Evolutionary conservation across 495 filamentous ascomycete genomes (phyloP), one percentile per base, ranked within the genome.

Genomic region (Chlorociboria aeruginascens): DNA sequence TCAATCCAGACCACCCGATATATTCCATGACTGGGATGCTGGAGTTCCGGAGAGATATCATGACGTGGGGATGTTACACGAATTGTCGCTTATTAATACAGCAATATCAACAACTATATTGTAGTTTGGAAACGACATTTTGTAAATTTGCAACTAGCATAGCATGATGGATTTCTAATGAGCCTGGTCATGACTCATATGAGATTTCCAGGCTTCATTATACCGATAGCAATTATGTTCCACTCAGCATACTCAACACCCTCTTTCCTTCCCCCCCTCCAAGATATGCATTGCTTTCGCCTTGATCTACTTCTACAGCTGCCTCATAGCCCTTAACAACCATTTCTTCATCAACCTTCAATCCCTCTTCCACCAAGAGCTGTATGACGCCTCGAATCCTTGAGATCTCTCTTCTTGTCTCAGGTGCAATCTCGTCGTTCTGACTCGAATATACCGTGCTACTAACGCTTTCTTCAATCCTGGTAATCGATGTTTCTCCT

Each of bases 311-410:
- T 66, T 89, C 81, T 10, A 89, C 63, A 14, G 79, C 80, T 48
- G 80, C 84, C 32, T 86, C 78, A 61, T 98, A 97, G 3, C 82
- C 86, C 46, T 67, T 76, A 57, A 77, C 82, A 11, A 97, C 81
- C 63, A 86, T 88, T 25, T 93, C 89, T 67, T 97, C 90, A 61
- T 97, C 93, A 32, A 98, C 89, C 28, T 81, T 73, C 17, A 88
- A 65, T 2, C 86, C 83, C n/a, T 78, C 71, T 61, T 88, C 83
- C 10, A 92, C 82, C 50, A 98, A 64, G 8, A 85, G 81, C 43
- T 72, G 80, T 32, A 98, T 81, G 43, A 88, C 84, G 13, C 86
- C 82, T 4, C 80, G 67, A 32, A 96, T 63, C 40, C 92, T 74
- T 28, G 85, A 78, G 62, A 98, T 96, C 69, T 97, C 93, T 48